Evolutionary conservation across 768 basidiomycete genomes (phyloP).

Genomic region (Roridomyces roridus): DNA sequence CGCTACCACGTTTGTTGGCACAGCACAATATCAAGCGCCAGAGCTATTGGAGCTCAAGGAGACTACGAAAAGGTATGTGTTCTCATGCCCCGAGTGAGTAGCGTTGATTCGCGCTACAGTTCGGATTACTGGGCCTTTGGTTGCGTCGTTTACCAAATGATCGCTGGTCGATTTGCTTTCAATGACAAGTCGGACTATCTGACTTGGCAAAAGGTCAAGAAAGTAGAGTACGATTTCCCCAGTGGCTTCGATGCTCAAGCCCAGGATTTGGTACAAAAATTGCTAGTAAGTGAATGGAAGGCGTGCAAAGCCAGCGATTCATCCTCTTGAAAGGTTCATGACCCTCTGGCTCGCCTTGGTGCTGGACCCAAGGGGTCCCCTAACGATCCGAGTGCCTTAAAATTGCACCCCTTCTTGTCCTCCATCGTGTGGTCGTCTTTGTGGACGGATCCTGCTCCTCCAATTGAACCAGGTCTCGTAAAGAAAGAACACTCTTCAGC

Average conservation of each 20-base stretch:
- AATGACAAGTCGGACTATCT: conserved; percentile 90
- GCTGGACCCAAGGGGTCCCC: conserved; percentile 46
- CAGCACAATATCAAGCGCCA: conserved; percentile 89
- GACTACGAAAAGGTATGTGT: conserved; percentile 74
- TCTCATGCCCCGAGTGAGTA: not conserved
- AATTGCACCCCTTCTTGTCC: conserved; percentile 59
- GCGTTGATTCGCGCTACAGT: conserved; percentile 43
- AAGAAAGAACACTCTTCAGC: conserved; percentile 47
- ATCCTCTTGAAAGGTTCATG: conserved; percentile 46
- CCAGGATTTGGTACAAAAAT: conserved; percentile 75
- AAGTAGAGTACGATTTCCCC: conserved; percentile 86
- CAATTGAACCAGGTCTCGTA: conserved; percentile 58
- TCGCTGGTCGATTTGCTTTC: conserved; percentile 91
- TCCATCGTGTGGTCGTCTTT: conserved; percentile 56
- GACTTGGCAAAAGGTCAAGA: conserved; percentile 94
- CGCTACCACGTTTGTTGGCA: conserved; percentile 62
- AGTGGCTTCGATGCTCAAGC: conserved; percentile 85
- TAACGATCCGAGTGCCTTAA: conserved; percentile 51
- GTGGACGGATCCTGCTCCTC: conserved; percentile 62
- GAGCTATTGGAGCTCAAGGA: conserved; percentile 79
- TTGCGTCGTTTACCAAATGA: conserved; percentile 93
- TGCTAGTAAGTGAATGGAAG: conserved; percentile 59
- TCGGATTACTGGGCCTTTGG: conserved; percentile 97
- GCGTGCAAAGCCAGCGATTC: not conserved
- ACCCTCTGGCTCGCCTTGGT: conserved; percentile 58